Conservation (phyloP, 352 stramenopile species). For the Globisporangium recalcitrans region DNA sequence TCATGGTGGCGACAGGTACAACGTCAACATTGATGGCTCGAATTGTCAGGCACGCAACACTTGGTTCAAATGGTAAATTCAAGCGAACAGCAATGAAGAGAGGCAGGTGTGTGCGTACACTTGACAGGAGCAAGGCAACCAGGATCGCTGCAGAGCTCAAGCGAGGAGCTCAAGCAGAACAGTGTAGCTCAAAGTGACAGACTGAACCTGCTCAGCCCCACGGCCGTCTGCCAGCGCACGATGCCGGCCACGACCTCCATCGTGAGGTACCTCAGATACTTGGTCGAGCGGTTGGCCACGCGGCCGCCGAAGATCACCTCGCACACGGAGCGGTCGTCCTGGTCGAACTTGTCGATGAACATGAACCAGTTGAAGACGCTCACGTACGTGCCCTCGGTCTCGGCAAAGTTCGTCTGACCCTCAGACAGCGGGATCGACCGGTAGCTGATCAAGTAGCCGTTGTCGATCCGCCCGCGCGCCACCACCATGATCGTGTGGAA, state of each 20-base stretch:
- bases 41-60: no score
- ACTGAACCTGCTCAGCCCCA: neutral
- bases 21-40: no score
- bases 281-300: neutral
- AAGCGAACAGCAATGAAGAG: no score
- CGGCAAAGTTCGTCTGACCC: neutral
- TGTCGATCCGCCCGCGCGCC: neutral
- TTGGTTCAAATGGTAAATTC: no score
- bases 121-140: neutral
- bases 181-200: neutral
- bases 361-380: conserved; percentile 1
- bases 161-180: neutral
- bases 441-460: neutral
- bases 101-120: neutral
- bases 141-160: no score
- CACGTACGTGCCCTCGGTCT: neutral
- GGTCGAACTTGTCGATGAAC: neutral
- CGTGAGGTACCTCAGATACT: neutral
- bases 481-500: neutral
- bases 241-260: neutral
- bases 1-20: no score
- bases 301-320: neutral
- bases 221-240: neutral
- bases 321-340: neutral
- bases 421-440: neutral